Percentiles rank a stretch among this genome's conserved stretches.
Evolutionary conservation across 2,329 filamentous ascomycete genomes (phyloP).

Genomic region (Colletotrichum sp.): DNA sequence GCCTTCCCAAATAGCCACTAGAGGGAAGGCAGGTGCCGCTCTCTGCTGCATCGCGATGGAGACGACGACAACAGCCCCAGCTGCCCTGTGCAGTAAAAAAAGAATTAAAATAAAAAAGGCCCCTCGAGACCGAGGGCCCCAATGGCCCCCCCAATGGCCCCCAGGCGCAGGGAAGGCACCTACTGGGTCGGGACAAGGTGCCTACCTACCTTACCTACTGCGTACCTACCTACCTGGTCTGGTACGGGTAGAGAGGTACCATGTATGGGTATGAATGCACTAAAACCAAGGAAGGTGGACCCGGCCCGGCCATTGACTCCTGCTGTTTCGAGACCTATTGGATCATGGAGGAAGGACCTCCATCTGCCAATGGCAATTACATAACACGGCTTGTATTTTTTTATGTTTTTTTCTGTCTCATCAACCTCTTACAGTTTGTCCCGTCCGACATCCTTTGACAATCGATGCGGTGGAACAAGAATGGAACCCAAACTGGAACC

Average conservation of each 20-base stretch:
- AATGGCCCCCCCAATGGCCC: background rate
- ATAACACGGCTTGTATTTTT: background rate
- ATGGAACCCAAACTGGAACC: background rate
- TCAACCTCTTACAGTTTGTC: background rate
- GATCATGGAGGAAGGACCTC: background rate
- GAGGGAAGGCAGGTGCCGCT: background rate
- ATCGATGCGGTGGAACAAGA: background rate
- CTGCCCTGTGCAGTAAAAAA: background rate
- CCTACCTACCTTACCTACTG: background rate
- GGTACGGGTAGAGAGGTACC: background rate
- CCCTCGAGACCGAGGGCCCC: background rate
- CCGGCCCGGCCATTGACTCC: conserved; percentile 14
- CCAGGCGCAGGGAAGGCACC: background rate
- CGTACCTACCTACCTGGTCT: background rate
- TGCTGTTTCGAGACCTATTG: conserved; percentile 14
- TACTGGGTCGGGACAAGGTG: background rate
- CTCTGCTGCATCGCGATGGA: background rate
- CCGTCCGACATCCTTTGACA: background rate
- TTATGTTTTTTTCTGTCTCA: background rate
- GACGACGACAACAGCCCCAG: background rate
- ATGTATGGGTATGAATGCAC: background rate
- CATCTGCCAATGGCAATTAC: background rate
- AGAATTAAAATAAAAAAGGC: background rate
- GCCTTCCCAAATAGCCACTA: background rate
- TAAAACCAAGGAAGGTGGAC: background rate